These are phyloP conservation scores for Yueomyces sinensis DNA, from an alignment of 805 yeast genomes.

Conservation along the genomic window DNA sequence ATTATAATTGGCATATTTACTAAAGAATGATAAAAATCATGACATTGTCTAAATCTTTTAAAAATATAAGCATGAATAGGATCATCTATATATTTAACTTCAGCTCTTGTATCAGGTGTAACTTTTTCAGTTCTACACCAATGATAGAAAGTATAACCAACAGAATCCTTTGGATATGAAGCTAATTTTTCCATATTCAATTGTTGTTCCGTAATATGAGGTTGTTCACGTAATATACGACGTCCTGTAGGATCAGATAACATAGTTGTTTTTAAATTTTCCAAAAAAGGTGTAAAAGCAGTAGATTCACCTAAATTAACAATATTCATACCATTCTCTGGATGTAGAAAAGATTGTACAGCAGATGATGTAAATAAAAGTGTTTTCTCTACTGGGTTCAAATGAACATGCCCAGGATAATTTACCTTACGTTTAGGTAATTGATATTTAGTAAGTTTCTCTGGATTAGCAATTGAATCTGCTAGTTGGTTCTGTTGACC, in stretches of 20 bases:
- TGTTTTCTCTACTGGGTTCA: conserved; percentile 46
- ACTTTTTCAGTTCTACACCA: conserved; percentile 85
- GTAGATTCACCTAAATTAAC: conserved; percentile 86
- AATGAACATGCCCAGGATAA: conserved; percentile 72
- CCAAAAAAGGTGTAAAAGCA: conserved; percentile 57
- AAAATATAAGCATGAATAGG: conserved; percentile 86
- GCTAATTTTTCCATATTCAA: conserved; percentile 51
- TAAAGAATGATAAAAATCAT: conserved; percentile 89
- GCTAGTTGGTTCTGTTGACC: conserved; percentile 42
- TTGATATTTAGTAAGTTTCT: conserved; percentile 4
- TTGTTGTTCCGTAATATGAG: conserved; percentile 65
- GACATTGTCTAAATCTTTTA: conserved; percentile 91
- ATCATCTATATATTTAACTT: conserved; percentile 78
- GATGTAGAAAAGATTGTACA: conserved; percentile 62
- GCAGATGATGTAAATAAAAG: conserved; percentile 63
- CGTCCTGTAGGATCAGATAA: conserved; percentile 65
- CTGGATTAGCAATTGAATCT: conserved; percentile 27
- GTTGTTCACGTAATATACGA: conserved; percentile 61
- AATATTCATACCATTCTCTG: conserved; percentile 61
- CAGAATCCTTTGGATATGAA: conserved; percentile 47
- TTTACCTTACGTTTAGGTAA: conserved; percentile 21
- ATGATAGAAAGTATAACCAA: conserved; percentile 66
- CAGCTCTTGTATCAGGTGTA: conserved; percentile 85
- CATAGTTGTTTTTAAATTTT: conserved; percentile 56
- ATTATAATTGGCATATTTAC: conserved; percentile 81